Evolutionary conservation across 2,329 filamentous ascomycete species (phyloP).

Genomic region (Talaromyces piceae): DNA sequence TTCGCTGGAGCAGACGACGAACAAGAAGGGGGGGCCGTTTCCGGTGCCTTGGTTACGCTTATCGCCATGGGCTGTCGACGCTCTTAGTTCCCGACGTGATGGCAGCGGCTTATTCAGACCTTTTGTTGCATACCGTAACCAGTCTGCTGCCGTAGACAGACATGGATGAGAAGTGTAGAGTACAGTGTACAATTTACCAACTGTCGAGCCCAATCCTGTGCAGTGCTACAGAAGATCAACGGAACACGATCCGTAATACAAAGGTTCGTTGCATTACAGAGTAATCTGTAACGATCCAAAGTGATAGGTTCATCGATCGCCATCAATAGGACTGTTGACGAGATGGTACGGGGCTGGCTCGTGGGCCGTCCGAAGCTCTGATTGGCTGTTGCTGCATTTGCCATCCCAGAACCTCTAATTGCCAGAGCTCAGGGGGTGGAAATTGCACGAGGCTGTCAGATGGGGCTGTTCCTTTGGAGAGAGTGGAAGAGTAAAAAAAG

Average conservation of each 20-base stretch:
- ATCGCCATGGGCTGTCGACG: not conserved
- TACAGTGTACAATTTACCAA: too few relatives aligned
- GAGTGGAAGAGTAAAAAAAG: not conserved
- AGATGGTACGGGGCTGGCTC: not conserved
- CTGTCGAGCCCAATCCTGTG: too few relatives aligned
- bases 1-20: too few relatives aligned
- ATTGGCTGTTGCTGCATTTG: not conserved
- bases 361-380: not conserved
- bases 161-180: too few relatives aligned
- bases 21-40: not conserved
- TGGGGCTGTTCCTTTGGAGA: slow-evolving; percentile 1
- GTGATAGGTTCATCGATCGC: not conserved
- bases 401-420: not conserved
- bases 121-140: too few relatives aligned
- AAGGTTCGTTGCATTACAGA: too few relatives aligned
- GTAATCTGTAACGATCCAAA: too few relatives aligned
- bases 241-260: too few relatives aligned
- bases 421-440: slow-evolving; percentile 5
- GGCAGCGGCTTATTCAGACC: not conserved
- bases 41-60: not conserved
- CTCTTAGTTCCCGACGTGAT: not conserved
- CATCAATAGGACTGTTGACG: not conserved
- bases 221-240: too few relatives aligned
- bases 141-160: too few relatives aligned
- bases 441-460: slow-evolving; percentile 10